Conservation (phyloP, 441 rosid species). For the Eruca vesicaria region DNA sequence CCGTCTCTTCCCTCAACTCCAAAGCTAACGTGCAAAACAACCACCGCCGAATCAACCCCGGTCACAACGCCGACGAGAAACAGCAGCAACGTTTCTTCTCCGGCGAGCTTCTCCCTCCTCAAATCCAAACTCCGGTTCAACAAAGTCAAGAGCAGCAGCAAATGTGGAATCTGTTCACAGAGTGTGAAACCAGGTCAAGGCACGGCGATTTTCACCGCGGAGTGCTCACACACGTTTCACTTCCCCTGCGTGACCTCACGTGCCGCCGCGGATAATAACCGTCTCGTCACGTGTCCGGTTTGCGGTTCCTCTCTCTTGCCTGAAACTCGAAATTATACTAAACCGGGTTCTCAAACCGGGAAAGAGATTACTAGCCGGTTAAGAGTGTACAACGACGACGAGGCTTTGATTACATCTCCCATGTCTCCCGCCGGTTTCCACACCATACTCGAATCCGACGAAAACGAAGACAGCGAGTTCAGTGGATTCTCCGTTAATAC, state of each 20-base stretch:
- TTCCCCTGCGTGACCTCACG: constrained; percentile 71
- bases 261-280: constrained; percentile 36
- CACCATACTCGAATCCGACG: constrained; percentile 79
- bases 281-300: constrained; percentile 52
- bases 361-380: constrained; percentile 21
- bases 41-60: constrained; percentile 24
- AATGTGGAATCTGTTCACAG: constrained; percentile 71
- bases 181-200: constrained; percentile 69
- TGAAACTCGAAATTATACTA: constrained; percentile 8
- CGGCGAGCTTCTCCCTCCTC: constrained; percentile 69
- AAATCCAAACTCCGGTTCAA: constrained; percentile 63
- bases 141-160: constrained; percentile 54
- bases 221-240: constrained; percentile 78
- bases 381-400: constrained; percentile 84
- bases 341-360: constrained; percentile 28
- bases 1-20: constrained; percentile 61
- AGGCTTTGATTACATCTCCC: constrained; percentile 57
- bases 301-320: constrained; percentile 55
- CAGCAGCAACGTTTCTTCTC: constrained; percentile 44
- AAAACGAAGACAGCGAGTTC: constrained; percentile 54
- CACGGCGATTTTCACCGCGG: constrained; percentile 85
- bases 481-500: constrained; percentile 49
- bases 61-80: constrained; percentile 18
- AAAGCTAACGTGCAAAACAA: constrained; percentile 57
- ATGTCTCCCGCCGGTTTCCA: constrained; percentile 58